These are phyloP conservation scores for Rubus parviflorus DNA, from an alignment of 306 rosid genomes.

Conservation along the genomic window DNA sequence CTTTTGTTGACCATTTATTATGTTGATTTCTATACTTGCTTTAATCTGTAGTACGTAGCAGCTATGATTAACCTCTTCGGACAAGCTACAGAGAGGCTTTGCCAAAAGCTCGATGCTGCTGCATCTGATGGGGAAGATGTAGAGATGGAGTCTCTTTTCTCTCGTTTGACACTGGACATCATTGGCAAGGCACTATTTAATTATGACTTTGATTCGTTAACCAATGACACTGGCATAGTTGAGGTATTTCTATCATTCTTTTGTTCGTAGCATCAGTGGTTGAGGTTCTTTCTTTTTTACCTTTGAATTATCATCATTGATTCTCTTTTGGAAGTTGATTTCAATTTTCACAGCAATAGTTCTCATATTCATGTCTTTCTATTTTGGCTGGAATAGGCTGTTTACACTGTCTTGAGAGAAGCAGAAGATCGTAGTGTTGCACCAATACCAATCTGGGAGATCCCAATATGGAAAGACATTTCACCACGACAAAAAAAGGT, in stretches of 20 bases:
- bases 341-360: background rate
- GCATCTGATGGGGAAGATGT: conserved; percentile 88
- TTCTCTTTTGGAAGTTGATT: conserved; percentile 19
- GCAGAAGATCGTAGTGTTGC: conserved; percentile 94
- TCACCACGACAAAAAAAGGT: conserved; percentile 90
- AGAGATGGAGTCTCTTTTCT: conserved; percentile 98
- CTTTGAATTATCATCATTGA: conserved; percentile 21
- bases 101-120: conserved; percentile 81
- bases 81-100: conserved; percentile 94
- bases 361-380: conserved; percentile 32
- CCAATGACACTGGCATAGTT: conserved; percentile 86
- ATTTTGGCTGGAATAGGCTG: conserved; percentile 74
- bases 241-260: conserved; percentile 61
- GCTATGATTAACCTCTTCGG: conserved; percentile 93
- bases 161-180: conserved; percentile 84
- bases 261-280: conserved; percentile 9
- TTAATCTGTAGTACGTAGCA: conserved; percentile 69
- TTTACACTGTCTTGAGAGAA: conserved; percentile 88
- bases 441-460: conserved; percentile 93
- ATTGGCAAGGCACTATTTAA: conserved; percentile 98
- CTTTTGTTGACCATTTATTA: background rate
- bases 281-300: conserved; percentile 14
- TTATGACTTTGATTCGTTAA: conserved; percentile 90
- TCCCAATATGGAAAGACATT: conserved; percentile 96
- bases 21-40: conserved; percentile 31